These are phyloP conservation scores for Naganishia liquefaciens DNA, from an alignment of 1,284 basidiomycete genomes.

Conservation along the genomic window DNA sequence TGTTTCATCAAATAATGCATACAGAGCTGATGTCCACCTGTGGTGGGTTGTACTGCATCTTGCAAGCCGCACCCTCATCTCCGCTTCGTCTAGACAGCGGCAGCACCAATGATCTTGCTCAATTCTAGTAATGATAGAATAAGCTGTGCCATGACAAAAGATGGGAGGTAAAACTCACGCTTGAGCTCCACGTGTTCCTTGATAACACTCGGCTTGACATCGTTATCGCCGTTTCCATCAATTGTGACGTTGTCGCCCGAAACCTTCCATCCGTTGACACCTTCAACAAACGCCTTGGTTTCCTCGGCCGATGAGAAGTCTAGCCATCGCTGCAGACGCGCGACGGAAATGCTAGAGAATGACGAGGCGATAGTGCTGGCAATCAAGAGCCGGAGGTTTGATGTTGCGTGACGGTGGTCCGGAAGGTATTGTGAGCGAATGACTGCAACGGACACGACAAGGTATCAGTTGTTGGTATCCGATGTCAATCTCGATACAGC, in stretches of 20 bases:
- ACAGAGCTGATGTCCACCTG: background rate
- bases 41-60: no score
- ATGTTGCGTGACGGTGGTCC: slow-evolving; percentile 44
- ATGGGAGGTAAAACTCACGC: slow-evolving; percentile 62
- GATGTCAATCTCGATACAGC: no score
- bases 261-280: slow-evolving; percentile 72
- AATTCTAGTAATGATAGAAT: slow-evolving; percentile 61
- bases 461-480: no score
- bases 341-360: slow-evolving; percentile 40
- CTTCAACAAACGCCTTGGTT: slow-evolving; percentile 64
- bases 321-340: slow-evolving; percentile 48
- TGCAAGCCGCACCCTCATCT: background rate
- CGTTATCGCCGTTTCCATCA: slow-evolving; percentile 89
- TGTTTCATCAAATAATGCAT: background rate
- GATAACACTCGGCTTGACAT: slow-evolving; percentile 89
- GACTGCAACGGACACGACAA: slow-evolving; percentile 36
- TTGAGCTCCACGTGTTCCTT: slow-evolving; percentile 85
- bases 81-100: slow-evolving; percentile 36
- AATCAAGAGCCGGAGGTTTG: slow-evolving; percentile 44
- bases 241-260: slow-evolving; percentile 69
- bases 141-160: background rate
- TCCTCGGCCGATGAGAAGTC: slow-evolving; percentile 58
- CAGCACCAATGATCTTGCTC: slow-evolving; percentile 70
- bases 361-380: slow-evolving; percentile 49
- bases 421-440: slow-evolving; percentile 48